Percentiles rank a stretch among this genome's conserved stretches.
Conservation (phyloP, 73 alveolate genomes). For the Uronychia binucleata region DNA sequence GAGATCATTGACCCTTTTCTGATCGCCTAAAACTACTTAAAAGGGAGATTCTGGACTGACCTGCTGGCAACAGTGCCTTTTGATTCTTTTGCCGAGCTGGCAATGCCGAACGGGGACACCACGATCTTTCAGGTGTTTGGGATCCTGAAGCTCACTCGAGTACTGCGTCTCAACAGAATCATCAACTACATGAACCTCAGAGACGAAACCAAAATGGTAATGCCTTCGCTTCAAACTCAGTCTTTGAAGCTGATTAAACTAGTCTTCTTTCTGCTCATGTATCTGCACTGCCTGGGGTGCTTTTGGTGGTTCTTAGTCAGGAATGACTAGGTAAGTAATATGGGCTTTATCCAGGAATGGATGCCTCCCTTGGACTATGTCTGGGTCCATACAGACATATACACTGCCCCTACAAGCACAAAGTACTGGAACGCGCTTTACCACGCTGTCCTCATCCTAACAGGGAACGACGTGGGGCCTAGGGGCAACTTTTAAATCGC, state of each 20-base stretch:
- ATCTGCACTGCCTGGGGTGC: slow-evolving; percentile 41
- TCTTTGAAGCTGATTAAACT: background rate
- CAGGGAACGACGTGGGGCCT: slow-evolving; percentile 70
- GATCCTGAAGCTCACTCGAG: slow-evolving; percentile 52
- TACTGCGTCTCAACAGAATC: slow-evolving; percentile 39
- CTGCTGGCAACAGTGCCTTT: slow-evolving; percentile 57
- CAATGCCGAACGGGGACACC: slow-evolving; percentile 2
- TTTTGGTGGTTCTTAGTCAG: slow-evolving; percentile 28
- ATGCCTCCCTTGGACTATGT: slow-evolving; percentile 49
- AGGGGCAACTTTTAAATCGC: slow-evolving; percentile 36
- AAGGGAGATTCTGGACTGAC: slow-evolving; percentile 43
- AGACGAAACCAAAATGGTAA: slow-evolving; percentile 41
- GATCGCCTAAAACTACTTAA: slow-evolving; percentile 33
- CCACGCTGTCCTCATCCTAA: slow-evolving; percentile 41
- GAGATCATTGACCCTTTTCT: slow-evolving; percentile 24
- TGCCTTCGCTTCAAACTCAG: too few species aligned
- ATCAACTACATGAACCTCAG: slow-evolving; percentile 39
- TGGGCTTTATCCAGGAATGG: slow-evolving; percentile 29
- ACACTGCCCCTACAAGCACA: background rate
- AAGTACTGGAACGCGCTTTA: slow-evolving; percentile 53
- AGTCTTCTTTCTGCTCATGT: slow-evolving; percentile 20
- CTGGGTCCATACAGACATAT: slow-evolving; percentile 3
- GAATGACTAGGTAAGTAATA: slow-evolving; percentile 13
- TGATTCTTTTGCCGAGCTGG: slow-evolving; percentile 15
- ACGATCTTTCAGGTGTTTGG: slow-evolving; percentile 21